Percentiles rank a stretch among this genome's conserved stretches.
phyloP scores from a whole-genome alignment of 2,329 filamentous ascomycete genomes.

The Mycosphaerella sp. region DNA sequence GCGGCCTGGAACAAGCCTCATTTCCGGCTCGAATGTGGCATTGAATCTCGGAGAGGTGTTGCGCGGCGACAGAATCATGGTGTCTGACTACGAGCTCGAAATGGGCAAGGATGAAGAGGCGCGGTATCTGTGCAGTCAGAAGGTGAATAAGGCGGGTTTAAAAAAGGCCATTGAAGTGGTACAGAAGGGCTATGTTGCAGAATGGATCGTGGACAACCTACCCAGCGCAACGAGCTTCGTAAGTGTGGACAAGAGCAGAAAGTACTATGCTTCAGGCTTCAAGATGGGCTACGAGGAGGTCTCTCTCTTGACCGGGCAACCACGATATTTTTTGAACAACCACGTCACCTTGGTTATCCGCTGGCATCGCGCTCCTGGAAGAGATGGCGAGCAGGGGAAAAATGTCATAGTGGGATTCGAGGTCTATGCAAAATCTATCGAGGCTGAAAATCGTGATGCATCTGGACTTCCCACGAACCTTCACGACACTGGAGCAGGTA shows the following conservation, averaged over 20 bases:
- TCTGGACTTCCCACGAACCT: constrained; percentile 64
- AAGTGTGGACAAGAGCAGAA: constrained; percentile 73
- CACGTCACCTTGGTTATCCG: constrained; percentile 81
- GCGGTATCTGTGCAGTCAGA: constrained; percentile 63
- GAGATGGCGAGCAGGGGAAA: constrained; percentile 61
- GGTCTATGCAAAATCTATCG: constrained; percentile 80
- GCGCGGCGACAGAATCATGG: constrained; percentile 76
- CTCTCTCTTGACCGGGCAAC: constrained; percentile 52
- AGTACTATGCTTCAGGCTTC: constrained; percentile 87
- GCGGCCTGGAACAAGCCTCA: constrained; percentile 59
- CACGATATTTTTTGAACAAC: constrained; percentile 74
- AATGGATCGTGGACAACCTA: constrained; percentile 91
- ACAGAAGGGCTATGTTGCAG: constrained; percentile 72
- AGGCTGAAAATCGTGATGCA: constrained; percentile 53
- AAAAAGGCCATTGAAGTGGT: constrained; percentile 66
- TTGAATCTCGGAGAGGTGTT: constrained; percentile 83
- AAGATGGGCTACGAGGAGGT: constrained; percentile 74
- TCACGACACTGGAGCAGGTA: constrained; percentile 54
- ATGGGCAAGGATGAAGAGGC: constrained; percentile 73
- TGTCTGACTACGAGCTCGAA: constrained; percentile 72
- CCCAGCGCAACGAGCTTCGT: constrained; percentile 85
- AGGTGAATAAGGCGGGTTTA: constrained; percentile 59
- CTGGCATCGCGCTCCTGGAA: constrained; percentile 65
- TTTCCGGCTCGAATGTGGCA: constrained; percentile 70
- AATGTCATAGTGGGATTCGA: constrained; percentile 86